Evolutionary conservation across 2,329 filamentous ascomycete species (phyloP), one percentile per base, ranked within the genome.

Genomic region (Sporothrix protearum): DNA sequence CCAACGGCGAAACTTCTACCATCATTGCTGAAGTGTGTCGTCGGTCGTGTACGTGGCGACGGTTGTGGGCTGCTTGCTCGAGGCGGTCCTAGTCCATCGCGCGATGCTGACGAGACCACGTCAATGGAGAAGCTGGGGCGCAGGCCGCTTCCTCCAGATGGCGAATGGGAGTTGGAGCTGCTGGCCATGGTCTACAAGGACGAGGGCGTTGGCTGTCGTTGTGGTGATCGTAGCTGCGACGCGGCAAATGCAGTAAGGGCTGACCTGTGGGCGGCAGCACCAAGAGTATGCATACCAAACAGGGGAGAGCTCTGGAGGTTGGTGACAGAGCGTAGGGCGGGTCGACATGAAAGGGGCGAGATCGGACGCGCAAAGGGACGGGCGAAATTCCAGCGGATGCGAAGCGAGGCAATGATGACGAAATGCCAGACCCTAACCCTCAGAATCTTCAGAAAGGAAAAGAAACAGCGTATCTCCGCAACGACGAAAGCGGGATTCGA

Each of bases 141-240:
- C 61, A 86, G 80, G 19, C 81, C 78, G 76, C 83, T 85, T 8
- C 83, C 84, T 71, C 83, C 81, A 30, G 78, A 73, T 14, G 84
- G 83, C 10, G 79, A 79, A 73, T 84, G 83, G 64, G 28, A 19
- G 59, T 30, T n/a, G 53, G 53, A 59, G 30, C 36, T 45, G 36
- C 28, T 53, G 28, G 61, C 67, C 71, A 74, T 74, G 22, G 25
- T 59, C 25, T 25, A 47, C 22, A 2, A 10, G 22, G 42, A 53
- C n/a, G 49, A 30, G 22, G 51, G 6, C n/a, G n/a, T 55, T 0
- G 6, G 10, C 10, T n/a, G 28, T 14, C 8, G 28, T 22, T 33
- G 45, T 8, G 12, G n/a, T 33, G 64, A 4, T 8, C 28, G 45
- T 51, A 28, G 36, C 9, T 14, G 30, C 7, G 19, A 42, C 47